Percentiles rank a stretch among this genome's conserved stretches.
phyloP scores from a whole-genome alignment of 352 stramenopile genomes.

The Plasmopara viticola region DNA sequence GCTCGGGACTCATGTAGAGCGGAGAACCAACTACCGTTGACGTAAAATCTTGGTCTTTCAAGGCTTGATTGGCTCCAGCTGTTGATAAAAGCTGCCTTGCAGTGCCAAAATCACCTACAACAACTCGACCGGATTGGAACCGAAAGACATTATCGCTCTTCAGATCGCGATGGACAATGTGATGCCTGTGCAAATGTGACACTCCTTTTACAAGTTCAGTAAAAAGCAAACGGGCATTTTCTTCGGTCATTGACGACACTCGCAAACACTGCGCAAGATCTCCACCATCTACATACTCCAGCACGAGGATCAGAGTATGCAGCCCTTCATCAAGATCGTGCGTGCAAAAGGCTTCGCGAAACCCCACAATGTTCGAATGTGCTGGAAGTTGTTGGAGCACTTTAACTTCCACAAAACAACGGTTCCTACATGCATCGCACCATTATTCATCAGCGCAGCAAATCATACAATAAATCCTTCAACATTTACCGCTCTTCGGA shows the following conservation, averaged over 20 bases:
- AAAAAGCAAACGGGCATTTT: conserved; percentile 28
- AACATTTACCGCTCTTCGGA: conserved; percentile 29
- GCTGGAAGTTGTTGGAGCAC: conserved; percentile 39
- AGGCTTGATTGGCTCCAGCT: background rate
- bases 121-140: conserved; percentile 67
- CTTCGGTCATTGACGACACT: conserved; percentile 4
- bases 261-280: conserved; percentile 47
- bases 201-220: conserved; percentile 84
- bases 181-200: conserved; percentile 45
- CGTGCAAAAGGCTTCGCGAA: conserved; percentile 51
- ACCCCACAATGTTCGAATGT: conserved; percentile 50
- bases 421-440: conserved; percentile 12
- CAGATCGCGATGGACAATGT: conserved; percentile 79
- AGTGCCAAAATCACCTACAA: conserved; percentile 74
- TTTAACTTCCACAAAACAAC: conserved; percentile 41
- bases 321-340: conserved; percentile 1
- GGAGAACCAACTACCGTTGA: conserved; percentile 59
- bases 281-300: conserved; percentile 64
- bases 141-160: conserved; percentile 85
- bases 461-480: background rate
- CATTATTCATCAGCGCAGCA: background rate
- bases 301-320: conserved; percentile 40
- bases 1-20: conserved; percentile 75
- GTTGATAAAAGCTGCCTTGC: conserved; percentile 32
- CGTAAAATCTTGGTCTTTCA: conserved; percentile 16